Base-by-base conservation (phyloP, 179 eudicot genomes). In the Carnegiea gigantea region DNA sequence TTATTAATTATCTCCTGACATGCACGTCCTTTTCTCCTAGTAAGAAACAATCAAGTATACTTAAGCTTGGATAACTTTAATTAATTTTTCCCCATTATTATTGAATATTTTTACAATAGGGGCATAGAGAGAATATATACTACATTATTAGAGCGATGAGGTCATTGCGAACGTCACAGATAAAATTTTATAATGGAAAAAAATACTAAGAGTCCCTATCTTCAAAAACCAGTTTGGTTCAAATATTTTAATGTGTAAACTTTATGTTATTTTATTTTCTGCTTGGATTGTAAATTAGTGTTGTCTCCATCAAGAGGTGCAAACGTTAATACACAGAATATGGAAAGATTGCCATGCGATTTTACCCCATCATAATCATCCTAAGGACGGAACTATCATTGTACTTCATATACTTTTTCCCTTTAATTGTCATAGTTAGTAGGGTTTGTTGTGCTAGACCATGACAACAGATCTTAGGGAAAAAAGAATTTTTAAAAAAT, bases 101-200 rank as follows among this genome's bases (percentile, higher is more conserved):
- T 70, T 76, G 76, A n/a, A 18, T 68, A 15, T 67, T 68, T 51
- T 76, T 33, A 14, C 23, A 62, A 48, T 12, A 38, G 38, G 65
- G 36, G 53, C 67, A 53, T 4, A 65, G 24, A 18, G 43, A n/a
- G 4, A 0, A 1, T 40, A n/a, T n/a, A n/a, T n/a, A 36, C 14
- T 62, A 5, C 20, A 57, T 21, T 33, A 79, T 85, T 81, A 62
- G 70, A 17, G 62, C 20, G 28, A 57, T 85, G 78, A 60, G 62
- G 87, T 85, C 87, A 85, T 53, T 76, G 85, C 81, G 70, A 62
- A 24, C 85, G 87, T 82, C 85, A 76, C 79, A 7, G 64, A 38
- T 38, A 9, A 53, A 53, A 33, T 79, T 78, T 76, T 59, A 75
- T 82, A 82, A 51, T 51, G 17, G 1, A 54, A 38, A 82, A 78